phyloP scores from a whole-genome alignment of 1,284 basidiomycete species.

The Meira nashicola region DNA sequence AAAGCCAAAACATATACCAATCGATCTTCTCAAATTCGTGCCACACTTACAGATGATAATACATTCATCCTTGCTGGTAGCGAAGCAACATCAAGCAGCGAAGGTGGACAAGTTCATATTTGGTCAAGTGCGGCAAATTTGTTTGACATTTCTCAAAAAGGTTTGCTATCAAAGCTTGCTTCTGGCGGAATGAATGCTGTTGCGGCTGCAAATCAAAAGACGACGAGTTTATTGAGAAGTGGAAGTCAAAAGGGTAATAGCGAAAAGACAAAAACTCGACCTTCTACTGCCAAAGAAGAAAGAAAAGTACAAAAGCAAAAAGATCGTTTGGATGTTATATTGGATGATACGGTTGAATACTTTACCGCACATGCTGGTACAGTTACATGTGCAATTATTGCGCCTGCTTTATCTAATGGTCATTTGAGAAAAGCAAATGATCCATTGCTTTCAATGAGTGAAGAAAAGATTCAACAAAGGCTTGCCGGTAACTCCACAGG shows the following conservation, averaged over 20 bases:
- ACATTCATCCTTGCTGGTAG: constrained; percentile 49
- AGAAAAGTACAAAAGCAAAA: not conserved
- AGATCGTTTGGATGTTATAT: not conserved
- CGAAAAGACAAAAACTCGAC: not conserved
- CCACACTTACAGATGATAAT: constrained; percentile 45
- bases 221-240: not conserved
- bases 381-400: constrained; percentile 35
- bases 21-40: constrained; percentile 49
- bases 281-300: no score
- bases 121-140: constrained; percentile 30
- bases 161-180: not conserved
- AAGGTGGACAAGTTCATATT: constrained; percentile 25
- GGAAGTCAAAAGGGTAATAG: not conserved
- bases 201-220: constrained; percentile 10
- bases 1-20: constrained; percentile 36
- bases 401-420: constrained; percentile 21
- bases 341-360: constrained; percentile 16
- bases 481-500: not conserved
- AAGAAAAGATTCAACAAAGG: not conserved
- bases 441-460: constrained; percentile 15
- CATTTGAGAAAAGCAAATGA: constrained; percentile 23
- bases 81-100: constrained; percentile 40
- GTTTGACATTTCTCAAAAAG: not conserved
- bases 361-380: constrained; percentile 28
- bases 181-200: constrained; percentile 8